A percentile compares a stretch with the other conserved stretches of the same genome.
phyloP scores from a whole-genome alignment of 2,329 filamentous ascomycete species.

The Aspergillus felis region DNA sequence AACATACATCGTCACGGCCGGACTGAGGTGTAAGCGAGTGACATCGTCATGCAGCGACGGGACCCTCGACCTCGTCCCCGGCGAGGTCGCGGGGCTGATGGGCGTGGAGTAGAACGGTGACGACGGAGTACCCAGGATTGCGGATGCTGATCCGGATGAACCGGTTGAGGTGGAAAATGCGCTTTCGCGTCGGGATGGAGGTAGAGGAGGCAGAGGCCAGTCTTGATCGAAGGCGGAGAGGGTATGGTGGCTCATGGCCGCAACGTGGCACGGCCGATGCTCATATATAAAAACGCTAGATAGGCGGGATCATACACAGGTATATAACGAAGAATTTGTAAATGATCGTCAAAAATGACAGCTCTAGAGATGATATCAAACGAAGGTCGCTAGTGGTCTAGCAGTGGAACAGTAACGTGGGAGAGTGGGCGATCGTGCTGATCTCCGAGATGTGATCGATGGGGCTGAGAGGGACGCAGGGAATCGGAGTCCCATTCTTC shows the following conservation, averaged over 20 bases:
- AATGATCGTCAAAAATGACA: neutral
- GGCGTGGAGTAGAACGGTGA: slow-evolving; percentile 19
- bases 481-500: slow-evolving; percentile 9
- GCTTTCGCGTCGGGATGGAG: slow-evolving; percentile 18
- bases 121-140: slow-evolving; percentile 22
- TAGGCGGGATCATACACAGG: neutral
- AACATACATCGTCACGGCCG: slow-evolving; percentile 33
- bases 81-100: slow-evolving; percentile 20
- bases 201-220: slow-evolving; percentile 26
- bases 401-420: neutral
- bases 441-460: slow-evolving; percentile 14
- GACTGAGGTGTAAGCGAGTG: slow-evolving; percentile 27
- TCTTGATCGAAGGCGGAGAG: slow-evolving; percentile 18
- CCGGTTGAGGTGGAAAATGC: slow-evolving; percentile 22
- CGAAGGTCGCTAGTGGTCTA: neutral
- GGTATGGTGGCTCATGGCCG: slow-evolving; percentile 12
- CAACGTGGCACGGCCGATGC: neutral
- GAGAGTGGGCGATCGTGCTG: slow-evolving; percentile 18
- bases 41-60: slow-evolving; percentile 28
- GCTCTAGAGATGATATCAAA: neutral
- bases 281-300: neutral
- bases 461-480: slow-evolving; percentile 6
- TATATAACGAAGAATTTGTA: neutral
- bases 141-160: slow-evolving; percentile 24
- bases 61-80: slow-evolving; percentile 22